These are phyloP conservation scores for Spizellomyces punctatus DNA, from an alignment of 192 early-diverging fungal genomes.

Conservation along the genomic window DNA sequence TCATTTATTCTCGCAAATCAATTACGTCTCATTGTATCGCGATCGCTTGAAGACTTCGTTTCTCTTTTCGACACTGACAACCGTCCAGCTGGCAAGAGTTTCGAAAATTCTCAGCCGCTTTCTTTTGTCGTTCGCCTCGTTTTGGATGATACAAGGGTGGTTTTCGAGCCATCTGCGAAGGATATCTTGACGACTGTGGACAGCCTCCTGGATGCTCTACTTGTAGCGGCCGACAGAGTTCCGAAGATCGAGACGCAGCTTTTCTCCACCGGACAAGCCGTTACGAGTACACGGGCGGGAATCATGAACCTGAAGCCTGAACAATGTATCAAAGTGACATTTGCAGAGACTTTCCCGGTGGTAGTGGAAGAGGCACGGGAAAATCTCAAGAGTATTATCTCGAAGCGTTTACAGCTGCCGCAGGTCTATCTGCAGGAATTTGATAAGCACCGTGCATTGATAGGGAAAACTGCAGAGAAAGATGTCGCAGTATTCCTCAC, in stretches of 20 bases:
- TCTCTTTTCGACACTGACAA: conserved; percentile 48
- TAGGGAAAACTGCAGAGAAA: conserved; percentile 37
- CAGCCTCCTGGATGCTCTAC: conserved; percentile 46
- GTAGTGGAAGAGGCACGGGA: conserved; percentile 45
- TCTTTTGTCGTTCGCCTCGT: conserved; percentile 42
- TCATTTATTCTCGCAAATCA: conserved; percentile 55
- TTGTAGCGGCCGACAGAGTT: conserved; percentile 51
- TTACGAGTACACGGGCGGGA: conserved; percentile 41
- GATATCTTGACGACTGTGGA: conserved; percentile 54
- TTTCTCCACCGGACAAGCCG: conserved; percentile 46
- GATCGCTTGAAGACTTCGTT: conserved; percentile 54
- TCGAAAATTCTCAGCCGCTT: conserved; percentile 41
- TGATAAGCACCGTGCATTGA: conserved; percentile 53
- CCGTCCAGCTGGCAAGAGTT: conserved; percentile 13
- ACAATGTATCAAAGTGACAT: conserved; percentile 55
- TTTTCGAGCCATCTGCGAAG: conserved; percentile 47
- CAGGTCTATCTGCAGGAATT: conserved; percentile 48
- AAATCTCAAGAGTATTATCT: conserved; percentile 34
- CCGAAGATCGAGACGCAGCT: conserved; percentile 63
- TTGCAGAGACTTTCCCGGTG: conserved; percentile 56
- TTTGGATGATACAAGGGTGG: conserved; percentile 48
- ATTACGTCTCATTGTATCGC: conserved; percentile 49
- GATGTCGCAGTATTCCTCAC: conserved; percentile 55
- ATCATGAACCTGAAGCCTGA: conserved; percentile 52
- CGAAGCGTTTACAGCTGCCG: conserved; percentile 45